Evolutionary conservation across 2,329 filamentous ascomycete species (phyloP), one percentile per base, ranked within the genome.

Genomic region (Claviceps fusiformis): DNA sequence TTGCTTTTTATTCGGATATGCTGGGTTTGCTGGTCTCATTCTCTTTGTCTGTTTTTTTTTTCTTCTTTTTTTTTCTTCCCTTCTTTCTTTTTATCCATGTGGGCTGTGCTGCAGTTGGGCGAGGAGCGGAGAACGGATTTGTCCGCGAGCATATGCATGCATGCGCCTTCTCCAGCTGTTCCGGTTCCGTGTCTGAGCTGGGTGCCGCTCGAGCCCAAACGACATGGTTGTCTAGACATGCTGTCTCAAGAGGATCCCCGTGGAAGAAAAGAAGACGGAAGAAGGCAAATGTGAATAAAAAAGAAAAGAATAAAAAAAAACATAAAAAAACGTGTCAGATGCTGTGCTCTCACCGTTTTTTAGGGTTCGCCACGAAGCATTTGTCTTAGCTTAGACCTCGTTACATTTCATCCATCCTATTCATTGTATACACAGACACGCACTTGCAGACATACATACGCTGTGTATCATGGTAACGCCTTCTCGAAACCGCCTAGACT

Each of bases 11-110:
- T 17, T 17, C 15, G 37, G 37, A 3, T 5, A 17, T 17, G 37
- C 15, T 39, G 31, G 31, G 5, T 67, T 59, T 59, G 52, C 24
- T 19, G 24, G 24, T 24, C 24, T 24, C 24, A 24, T 47, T 9
- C n/a, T 29, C 27, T 31, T 47, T 47, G 43, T 31, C 3, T 7
- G 9, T 47, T 15, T 47, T 29, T 33, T 33, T 17, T 17, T 13
- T 17, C 8, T 48, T n/a, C 3, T 48, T 13, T 33, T n/a, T 19
- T 3, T 15, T 29, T 33, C n/a, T 17, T 17, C 13, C 17, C 8
- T 48, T n/a, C 3, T 48, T 13, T 48, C 33, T n/a, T 19, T 4
- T 24, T 24, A 24, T 24, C 24, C 24, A 1, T 3, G 24, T 24
- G 24, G 24, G 24, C 24, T 24, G 24, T 24, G 24, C 24, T 24